Evolutionary conservation across 1,139 yeast species (phyloP).

Genomic region (Lodderomyces pseudojiufengensis): DNA sequence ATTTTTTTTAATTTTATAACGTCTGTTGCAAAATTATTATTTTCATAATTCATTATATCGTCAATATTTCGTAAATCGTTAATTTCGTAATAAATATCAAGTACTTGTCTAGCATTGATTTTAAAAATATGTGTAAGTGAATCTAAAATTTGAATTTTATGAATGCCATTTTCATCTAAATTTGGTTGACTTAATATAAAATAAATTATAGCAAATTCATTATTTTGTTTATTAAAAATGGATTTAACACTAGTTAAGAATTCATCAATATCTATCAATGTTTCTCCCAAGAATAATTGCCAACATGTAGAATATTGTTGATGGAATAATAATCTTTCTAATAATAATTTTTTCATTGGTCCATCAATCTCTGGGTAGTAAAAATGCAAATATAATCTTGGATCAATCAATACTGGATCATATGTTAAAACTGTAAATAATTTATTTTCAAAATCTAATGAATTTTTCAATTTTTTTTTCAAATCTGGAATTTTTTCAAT

Average conservation of each 20-base stretch:
- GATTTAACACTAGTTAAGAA: constrained; percentile 20
- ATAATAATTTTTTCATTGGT: constrained; percentile 19
- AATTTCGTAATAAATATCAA: constrained; percentile 3
- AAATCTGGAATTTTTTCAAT: constrained; percentile 17
- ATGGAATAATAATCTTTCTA: constrained; percentile 31
- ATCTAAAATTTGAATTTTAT: constrained; percentile 8
- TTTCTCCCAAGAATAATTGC: constrained; percentile 25
- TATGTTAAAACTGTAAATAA: constrained; percentile 28
- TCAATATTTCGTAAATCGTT: constrained; percentile 2
- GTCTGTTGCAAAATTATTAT: constrained; percentile 2
- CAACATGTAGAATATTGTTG: constrained; percentile 29
- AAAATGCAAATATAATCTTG: constrained; percentile 24
- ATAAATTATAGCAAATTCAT: constrained; percentile 10
- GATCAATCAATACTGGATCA: constrained; percentile 32
- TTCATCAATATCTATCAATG: constrained; percentile 38
- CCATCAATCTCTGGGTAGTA: constrained; percentile 20
- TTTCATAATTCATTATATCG: constrained; percentile 1
- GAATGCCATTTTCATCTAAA: constrained; percentile 6
- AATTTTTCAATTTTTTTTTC: constrained; percentile 9
- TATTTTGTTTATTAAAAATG: constrained; percentile 2
- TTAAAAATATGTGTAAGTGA: constrained; percentile 6
- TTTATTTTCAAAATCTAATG: constrained; percentile 29
- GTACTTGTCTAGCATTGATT: constrained; percentile 1
- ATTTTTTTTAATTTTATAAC: constrained; percentile 7
- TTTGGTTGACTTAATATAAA: constrained; percentile 10